Conservation (phyloP, 352 stramenopile species). For the Phytopythium mirpurense region DNA sequence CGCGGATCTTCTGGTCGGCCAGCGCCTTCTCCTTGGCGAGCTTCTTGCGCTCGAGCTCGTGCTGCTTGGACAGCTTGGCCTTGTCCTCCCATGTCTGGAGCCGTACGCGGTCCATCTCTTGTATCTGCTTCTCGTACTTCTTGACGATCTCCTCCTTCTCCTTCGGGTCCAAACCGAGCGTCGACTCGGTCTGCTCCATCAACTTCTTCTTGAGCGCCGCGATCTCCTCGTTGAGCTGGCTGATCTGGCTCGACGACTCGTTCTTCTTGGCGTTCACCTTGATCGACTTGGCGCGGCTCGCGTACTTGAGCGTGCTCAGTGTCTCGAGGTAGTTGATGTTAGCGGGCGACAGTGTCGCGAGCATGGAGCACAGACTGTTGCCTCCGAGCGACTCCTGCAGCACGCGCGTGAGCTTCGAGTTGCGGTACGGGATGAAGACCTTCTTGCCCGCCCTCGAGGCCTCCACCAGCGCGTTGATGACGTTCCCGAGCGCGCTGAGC, state of each 20-base stretch:
- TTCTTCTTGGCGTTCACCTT: constrained; percentile 93
- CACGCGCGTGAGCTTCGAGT: constrained; percentile 93
- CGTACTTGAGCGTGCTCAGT: constrained; percentile 95
- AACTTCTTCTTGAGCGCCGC: constrained; percentile 85
- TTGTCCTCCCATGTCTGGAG: constrained; percentile 89
- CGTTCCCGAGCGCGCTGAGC: constrained; percentile 89
- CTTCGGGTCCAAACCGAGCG: constrained; percentile 67
- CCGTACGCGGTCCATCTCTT: constrained; percentile 84
- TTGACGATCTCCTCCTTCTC: constrained; percentile 87
- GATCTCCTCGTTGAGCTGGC: constrained; percentile 89
- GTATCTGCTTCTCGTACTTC: constrained; percentile 85
- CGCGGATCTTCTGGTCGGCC: constrained; percentile 71
- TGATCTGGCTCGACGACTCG: constrained; percentile 88
- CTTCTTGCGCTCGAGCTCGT: constrained; percentile 81
- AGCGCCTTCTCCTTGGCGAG: constrained; percentile 74
- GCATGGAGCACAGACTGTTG: constrained; percentile 94
- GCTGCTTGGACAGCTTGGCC: constrained; percentile 76
- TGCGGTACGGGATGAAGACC: constrained; percentile 91
- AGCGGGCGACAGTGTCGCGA: constrained; percentile 91
- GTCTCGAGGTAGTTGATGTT: constrained; percentile 96
- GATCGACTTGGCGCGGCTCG: constrained; percentile 92
- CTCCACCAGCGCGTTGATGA: constrained; percentile 92
- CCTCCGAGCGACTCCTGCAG: constrained; percentile 91
- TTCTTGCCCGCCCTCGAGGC: constrained; percentile 78
- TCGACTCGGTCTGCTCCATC: constrained; percentile 58